Percentiles rank a stretch among this genome's conserved stretches.
Conservation (phyloP, 75 land plant genomes). For the Pinus albicaulis region DNA sequence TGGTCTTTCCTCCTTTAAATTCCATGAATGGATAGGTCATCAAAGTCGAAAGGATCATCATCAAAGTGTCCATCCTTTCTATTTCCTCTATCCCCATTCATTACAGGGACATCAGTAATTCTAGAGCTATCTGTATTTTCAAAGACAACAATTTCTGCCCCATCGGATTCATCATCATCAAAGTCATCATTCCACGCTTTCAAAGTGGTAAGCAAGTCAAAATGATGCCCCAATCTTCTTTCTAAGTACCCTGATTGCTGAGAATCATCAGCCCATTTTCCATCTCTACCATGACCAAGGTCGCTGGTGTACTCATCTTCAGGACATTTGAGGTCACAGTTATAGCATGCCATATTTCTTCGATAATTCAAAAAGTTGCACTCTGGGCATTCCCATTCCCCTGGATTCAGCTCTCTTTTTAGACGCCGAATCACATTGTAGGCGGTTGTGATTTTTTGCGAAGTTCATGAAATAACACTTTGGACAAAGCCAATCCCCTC, state of each 20-base stretch:
- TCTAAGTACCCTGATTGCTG: slow-evolving; percentile 11
- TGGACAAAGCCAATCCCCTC: slow-evolving; percentile 87
- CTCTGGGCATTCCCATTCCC: slow-evolving; percentile 92
- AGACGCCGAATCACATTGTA: slow-evolving; percentile 84
- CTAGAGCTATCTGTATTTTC: slow-evolving; percentile 54
- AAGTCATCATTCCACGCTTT: slow-evolving; percentile 64
- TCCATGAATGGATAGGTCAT: too few relatives aligned
- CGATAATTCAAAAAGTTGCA: slow-evolving; percentile 59
- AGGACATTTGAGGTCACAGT: slow-evolving; percentile 78
- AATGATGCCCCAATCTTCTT: slow-evolving; percentile 14
- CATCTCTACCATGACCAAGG: slow-evolving; percentile 32
- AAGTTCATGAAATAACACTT: slow-evolving; percentile 93
- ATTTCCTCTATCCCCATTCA: too few relatives aligned
- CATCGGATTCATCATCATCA: slow-evolving; percentile 67
- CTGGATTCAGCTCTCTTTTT: slow-evolving; percentile 69
- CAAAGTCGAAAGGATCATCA: too few relatives aligned
- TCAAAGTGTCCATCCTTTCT: too few relatives aligned
- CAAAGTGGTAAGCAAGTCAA: slow-evolving; percentile 28
- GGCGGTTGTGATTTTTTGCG: slow-evolving; percentile 74
- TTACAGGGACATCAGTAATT: slow-evolving; percentile 14
- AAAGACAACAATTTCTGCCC: slow-evolving; percentile 69
- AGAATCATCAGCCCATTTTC: slow-evolving; percentile 9
- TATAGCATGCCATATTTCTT: slow-evolving; percentile 69
- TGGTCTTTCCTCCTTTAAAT: too few relatives aligned
- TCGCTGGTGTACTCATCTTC: slow-evolving; percentile 37